Percentiles rank a stretch among this genome's conserved stretches.
phyloP scores from a whole-genome alignment of 225 moss, liverwort and hornwort genomes.

The Thuidium tamariscinum region DNA sequence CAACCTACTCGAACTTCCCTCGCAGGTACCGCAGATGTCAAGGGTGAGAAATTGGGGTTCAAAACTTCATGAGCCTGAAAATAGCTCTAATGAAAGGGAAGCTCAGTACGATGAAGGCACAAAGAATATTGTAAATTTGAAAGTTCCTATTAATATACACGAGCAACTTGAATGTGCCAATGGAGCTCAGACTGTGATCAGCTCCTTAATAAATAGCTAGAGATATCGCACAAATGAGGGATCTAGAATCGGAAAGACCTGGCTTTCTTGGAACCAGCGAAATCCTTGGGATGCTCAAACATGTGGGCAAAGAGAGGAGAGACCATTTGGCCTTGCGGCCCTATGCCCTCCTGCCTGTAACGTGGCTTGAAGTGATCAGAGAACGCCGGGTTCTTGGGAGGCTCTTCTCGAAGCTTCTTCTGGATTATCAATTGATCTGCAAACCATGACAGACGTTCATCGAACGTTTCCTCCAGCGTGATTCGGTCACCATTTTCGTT shows the following conservation, averaged over 20 bases:
- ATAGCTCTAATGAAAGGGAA: background rate
- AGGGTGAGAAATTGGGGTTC: background rate
- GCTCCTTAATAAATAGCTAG: background rate
- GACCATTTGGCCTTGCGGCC: constrained; percentile 47
- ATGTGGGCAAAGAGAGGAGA: constrained; percentile 49
- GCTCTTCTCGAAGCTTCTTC: constrained; percentile 55
- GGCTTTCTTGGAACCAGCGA: constrained; percentile 19
- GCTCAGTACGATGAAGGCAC: background rate
- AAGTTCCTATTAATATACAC: background rate
- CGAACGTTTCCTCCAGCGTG: constrained; percentile 48
- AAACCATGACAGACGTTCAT: constrained; percentile 74
- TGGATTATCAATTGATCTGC: constrained; percentile 84
- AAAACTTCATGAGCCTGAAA: background rate
- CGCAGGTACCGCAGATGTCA: background rate
- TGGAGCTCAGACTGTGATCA: background rate
- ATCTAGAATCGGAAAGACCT: constrained; percentile 38
- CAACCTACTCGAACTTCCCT: background rate
- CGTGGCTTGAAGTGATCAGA: constrained; percentile 25
- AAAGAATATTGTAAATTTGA: background rate
- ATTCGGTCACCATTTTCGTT: constrained; percentile 77
- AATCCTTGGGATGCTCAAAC: constrained; percentile 31
- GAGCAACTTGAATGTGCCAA: background rate
- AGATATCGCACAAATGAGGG: background rate
- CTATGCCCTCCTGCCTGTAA: constrained; percentile 25
- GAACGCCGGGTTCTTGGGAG: constrained; percentile 36